Conservation (phyloP, 495 filamentous ascomycete species). For the Trichoderma reesei region DNA sequence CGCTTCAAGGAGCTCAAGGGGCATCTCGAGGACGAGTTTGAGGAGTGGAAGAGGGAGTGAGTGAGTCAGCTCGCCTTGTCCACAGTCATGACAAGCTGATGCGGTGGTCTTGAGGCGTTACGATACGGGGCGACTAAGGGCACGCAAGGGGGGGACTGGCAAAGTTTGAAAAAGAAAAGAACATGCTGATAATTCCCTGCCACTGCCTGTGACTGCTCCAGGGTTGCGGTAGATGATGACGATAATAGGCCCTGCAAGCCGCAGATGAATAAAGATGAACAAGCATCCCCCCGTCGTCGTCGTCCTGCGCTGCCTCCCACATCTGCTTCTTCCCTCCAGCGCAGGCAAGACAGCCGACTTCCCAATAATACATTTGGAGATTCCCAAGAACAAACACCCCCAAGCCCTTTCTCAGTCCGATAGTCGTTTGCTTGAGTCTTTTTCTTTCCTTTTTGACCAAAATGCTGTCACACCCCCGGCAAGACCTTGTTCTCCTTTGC, state of each 20-base stretch:
- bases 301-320: background rate
- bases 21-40: conserved; percentile 75
- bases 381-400: conserved; percentile 5
- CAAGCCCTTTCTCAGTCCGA: background rate
- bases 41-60: conserved; percentile 66
- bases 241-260: background rate
- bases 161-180: background rate
- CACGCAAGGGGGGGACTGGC: background rate
- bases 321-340: background rate
- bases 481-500: too few relatives aligned
- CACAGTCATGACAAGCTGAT: background rate
- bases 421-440: background rate
- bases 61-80: too few relatives aligned
- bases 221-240: background rate
- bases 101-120: too few relatives aligned
- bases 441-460: too few relatives aligned
- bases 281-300: too few relatives aligned
- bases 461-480: too few relatives aligned
- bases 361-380: background rate
- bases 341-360: background rate
- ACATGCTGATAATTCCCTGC: background rate
- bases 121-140: too few relatives aligned
- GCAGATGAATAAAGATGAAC: background rate
- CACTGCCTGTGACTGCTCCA: background rate
- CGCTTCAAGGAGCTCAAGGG: conserved; percentile 62